These are phyloP conservation scores for Neocallimastix lanati DNA, from an alignment of 192 early-diverging fungal genomes.

Conservation along the genomic window DNA sequence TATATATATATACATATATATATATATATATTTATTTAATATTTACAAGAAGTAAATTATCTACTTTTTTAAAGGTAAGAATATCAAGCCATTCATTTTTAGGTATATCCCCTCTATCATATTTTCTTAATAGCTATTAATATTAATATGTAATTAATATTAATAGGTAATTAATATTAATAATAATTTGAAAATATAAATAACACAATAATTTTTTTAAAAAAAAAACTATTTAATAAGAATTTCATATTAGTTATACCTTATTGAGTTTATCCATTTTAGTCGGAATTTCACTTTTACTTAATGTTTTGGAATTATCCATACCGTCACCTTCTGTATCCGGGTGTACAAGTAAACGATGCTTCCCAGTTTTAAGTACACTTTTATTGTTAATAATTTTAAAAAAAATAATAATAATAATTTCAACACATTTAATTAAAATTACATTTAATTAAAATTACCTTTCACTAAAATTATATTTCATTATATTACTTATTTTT, in stretches of 20 bases:
- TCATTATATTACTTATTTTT: slow-evolving; percentile 37
- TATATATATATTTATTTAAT: too few species aligned
- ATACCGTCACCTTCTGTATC: background rate
- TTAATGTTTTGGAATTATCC: slow-evolving; percentile 8
- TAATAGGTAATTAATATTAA: too few species aligned
- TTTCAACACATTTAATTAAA: too few species aligned
- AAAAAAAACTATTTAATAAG: too few species aligned
- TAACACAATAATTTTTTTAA: too few species aligned
- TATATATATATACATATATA: too few species aligned
- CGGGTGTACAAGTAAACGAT: slow-evolving; percentile 35
- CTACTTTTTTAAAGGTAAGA: slow-evolving; percentile 72
- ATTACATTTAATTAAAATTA: too few species aligned
- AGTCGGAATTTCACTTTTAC: slow-evolving; percentile 22
- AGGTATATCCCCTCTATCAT: slow-evolving; percentile 74
- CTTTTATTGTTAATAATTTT: too few species aligned
- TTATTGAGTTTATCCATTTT: slow-evolving; percentile 79
- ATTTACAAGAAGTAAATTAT: slow-evolving; percentile 51
- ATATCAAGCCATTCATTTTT: slow-evolving; percentile 84
- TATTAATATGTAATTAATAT: too few species aligned
- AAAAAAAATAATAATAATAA: too few species aligned
- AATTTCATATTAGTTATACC: slow-evolving; percentile 15
- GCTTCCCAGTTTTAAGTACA: slow-evolving; percentile 68
- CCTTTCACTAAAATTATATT: too few species aligned
- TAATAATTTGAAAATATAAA: too few species aligned
- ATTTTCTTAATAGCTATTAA: slow-evolving; percentile 47